These are phyloP conservation scores for Carex kokanica DNA, from an alignment of 176 grass and related monocot genomes.

Conservation along the genomic window DNA sequence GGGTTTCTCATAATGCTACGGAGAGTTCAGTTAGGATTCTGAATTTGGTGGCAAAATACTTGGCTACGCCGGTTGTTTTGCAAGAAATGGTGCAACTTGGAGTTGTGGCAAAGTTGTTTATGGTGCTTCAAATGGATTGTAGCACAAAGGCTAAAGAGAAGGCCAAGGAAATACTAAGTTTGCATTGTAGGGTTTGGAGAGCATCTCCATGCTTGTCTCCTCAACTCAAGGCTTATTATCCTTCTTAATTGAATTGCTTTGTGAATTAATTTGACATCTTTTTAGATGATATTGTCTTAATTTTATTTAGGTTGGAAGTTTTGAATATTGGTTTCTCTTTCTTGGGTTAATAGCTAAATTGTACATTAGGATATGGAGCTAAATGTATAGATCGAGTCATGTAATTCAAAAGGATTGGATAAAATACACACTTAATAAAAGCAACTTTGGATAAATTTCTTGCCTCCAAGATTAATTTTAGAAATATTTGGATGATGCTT, in stretches of 20 bases:
- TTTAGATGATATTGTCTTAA: not conserved
- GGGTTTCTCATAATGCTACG: constrained; percentile 45
- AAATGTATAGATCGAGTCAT: not conserved
- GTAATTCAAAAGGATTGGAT: not conserved
- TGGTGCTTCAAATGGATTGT: constrained; percentile 59
- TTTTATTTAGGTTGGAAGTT: not conserved
- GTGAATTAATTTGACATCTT: not conserved
- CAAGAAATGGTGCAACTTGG: constrained; percentile 84
- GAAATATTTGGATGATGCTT: not conserved
- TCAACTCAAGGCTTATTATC: constrained; percentile 49
- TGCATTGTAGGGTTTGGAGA: constrained; percentile 77
- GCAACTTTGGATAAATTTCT: not conserved
- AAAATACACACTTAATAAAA: not conserved
- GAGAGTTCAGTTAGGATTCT: constrained; percentile 55
- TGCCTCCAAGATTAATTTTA: not conserved
- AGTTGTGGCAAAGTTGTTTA: constrained; percentile 50
- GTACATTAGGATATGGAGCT: not conserved
- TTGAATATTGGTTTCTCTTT: not conserved
- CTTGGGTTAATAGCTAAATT: not conserved
- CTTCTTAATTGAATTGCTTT: constrained; percentile 35
- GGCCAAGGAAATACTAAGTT: constrained; percentile 66
- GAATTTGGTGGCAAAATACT: constrained; percentile 51
- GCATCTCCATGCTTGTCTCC: constrained; percentile 66
- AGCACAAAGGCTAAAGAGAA: constrained; percentile 48
- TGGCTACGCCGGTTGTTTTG: constrained; percentile 43